Evolutionary conservation across 2,329 filamentous ascomycete species (phyloP).

Genomic region (Aplosporella prunicola): DNA sequence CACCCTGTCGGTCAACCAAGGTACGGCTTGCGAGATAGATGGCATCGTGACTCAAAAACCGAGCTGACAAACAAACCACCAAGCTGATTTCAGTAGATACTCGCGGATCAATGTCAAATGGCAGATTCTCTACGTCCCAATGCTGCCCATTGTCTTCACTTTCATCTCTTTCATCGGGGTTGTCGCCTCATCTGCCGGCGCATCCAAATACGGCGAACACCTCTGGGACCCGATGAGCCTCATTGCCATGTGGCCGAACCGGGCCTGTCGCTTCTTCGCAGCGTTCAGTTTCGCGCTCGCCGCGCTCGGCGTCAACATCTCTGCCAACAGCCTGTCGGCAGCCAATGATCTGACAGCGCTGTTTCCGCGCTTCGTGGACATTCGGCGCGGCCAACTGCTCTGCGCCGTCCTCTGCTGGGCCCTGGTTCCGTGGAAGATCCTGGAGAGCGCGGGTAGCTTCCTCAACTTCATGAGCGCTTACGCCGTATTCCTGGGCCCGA

Average conservation of each 20-base stretch:
- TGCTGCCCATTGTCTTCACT: conserved; percentile 45
- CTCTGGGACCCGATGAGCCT: conserved; percentile 37
- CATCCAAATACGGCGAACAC: conserved; percentile 40
- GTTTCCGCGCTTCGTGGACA: conserved; percentile 45
- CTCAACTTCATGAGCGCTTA: conserved; percentile 57
- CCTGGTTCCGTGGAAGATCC: conserved; percentile 39
- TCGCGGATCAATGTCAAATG: conserved; percentile 39
- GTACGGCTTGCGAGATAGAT: too few relatives aligned
- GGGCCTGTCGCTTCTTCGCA: conserved; percentile 33
- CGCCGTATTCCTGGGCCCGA: conserved; percentile 55
- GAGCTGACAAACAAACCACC: too few relatives aligned
- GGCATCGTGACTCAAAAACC: conserved; percentile 15
- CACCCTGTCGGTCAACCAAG: conserved; percentile 43
- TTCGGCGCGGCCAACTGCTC: conserved; percentile 40
- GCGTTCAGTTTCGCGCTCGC: conserved; percentile 39
- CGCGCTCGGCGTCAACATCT: conserved; percentile 45
- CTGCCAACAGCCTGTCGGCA: conserved; percentile 43
- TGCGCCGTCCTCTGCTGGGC: conserved; percentile 35
- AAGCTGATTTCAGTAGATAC: conserved; percentile 50
- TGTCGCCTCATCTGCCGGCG: conserved; percentile 46
- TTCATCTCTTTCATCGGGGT: conserved; percentile 50
- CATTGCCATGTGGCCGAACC: conserved; percentile 28
- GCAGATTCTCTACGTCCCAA: conserved; percentile 42
- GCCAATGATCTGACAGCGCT: conserved; percentile 46
- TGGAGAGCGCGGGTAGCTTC: conserved; percentile 32